Conservation (phyloP, 2,329 filamentous ascomycete species). For the Monosporascus sp. region DNA sequence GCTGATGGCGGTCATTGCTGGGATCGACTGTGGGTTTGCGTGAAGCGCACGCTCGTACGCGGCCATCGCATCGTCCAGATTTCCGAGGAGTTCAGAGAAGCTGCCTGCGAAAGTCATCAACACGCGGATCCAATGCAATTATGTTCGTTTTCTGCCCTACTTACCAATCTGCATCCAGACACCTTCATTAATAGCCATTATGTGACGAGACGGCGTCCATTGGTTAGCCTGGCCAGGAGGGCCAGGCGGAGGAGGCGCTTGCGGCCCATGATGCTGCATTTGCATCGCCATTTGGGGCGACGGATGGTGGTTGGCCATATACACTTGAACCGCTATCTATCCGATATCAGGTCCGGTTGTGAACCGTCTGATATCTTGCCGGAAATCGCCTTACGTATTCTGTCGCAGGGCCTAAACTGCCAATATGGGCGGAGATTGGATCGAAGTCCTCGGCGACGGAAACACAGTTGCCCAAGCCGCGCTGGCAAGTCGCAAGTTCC, state of each 20-base stretch:
- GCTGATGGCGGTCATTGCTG: constrained; percentile 91
- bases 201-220: constrained; percentile 66
- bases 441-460: neutral
- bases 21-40: constrained; percentile 83
- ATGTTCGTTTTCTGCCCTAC: constrained; percentile 23
- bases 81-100: constrained; percentile 81
- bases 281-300: constrained; percentile 75
- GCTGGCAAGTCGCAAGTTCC: neutral
- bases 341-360: constrained; percentile 8
- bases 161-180: constrained; percentile 92
- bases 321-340: constrained; percentile 12
- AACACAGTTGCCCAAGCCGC: neutral
- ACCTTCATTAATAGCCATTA: constrained; percentile 74
- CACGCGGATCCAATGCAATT: constrained; percentile 5
- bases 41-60: constrained; percentile 87
- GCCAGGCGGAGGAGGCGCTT: constrained; percentile 55
- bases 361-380: constrained; percentile 7
- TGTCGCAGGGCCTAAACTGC: neutral
- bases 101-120: constrained; percentile 54
- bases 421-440: neutral
- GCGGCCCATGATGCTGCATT: constrained; percentile 62
- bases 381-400: neutral
- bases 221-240: constrained; percentile 52
- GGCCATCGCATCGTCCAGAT: constrained; percentile 80
- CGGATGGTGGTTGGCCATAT: constrained; percentile 74